phyloP scores from a whole-genome alignment of 306 rosid genomes.

The Canavalia gladiata region DNA sequence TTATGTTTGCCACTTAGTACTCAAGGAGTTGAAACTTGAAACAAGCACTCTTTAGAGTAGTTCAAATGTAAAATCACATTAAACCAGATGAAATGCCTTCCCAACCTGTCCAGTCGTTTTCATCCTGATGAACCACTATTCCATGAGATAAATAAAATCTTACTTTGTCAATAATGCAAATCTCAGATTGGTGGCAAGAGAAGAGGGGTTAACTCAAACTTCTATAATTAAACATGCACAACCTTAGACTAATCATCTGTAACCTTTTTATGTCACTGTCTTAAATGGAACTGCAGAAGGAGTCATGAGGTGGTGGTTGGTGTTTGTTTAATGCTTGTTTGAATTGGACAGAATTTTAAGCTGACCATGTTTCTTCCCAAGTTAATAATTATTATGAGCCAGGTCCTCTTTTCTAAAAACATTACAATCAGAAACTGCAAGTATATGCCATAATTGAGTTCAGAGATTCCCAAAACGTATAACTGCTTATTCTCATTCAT shows the following conservation, averaged over 20 bases:
- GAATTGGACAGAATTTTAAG: constrained; percentile 44
- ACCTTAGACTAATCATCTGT: constrained; percentile 30
- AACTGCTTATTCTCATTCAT: constrained; percentile 55
- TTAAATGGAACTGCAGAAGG: constrained; percentile 53
- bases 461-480: constrained; percentile 49
- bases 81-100: constrained; percentile 41
- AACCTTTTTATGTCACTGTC: constrained; percentile 42
- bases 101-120: constrained; percentile 47
- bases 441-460: constrained; percentile 54
- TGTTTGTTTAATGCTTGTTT: constrained; percentile 50
- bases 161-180: constrained; percentile 4
- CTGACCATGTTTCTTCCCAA: constrained; percentile 42
- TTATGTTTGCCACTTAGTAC: background rate
- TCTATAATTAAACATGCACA: constrained; percentile 42
- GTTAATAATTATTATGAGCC: constrained; percentile 33
- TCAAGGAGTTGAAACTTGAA: constrained; percentile 43
- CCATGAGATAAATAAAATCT: background rate
- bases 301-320: constrained; percentile 50
- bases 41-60: constrained; percentile 42
- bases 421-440: constrained; percentile 53
- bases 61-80: constrained; percentile 51
- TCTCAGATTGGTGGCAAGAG: constrained; percentile 7
- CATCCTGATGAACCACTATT: constrained; percentile 39
- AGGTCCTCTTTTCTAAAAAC: constrained; percentile 63
- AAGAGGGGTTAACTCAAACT: constrained; percentile 38